Evolutionary conservation across 352 stramenopile species (phyloP), one percentile per base, ranked within the genome.

Genomic region (Aphanomyces cochlioides): DNA sequence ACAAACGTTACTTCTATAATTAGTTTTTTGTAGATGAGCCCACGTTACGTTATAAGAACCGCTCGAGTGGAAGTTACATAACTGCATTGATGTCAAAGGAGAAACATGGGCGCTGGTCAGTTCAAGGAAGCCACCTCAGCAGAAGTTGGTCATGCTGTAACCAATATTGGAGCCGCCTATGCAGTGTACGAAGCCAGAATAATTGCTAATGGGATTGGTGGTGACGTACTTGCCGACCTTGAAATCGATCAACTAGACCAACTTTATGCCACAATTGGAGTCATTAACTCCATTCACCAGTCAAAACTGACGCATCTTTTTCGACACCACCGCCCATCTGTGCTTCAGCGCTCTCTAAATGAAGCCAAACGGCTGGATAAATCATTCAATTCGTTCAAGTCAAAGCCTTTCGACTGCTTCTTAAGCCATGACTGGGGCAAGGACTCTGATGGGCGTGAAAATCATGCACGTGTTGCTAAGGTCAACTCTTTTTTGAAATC

Each of bases 251-350:
- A 69, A 19, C 63, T 69, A 1, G 43, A 41, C 4, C 39, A 43
- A 47, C 50, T 69, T 34, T 69, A 59, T 43, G 15, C 10, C 3
- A 69, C 63, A 6, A 15, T 69, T 38, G 63, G 63, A 19, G 45
- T 69, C 12, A 69, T 47, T 47, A 69, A 69, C 36, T 40, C 63
- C 2, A 69, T 69, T 39, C 63, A 69, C 63, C 41, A 60, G 17
- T 28, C 63, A 0, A 69, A 69, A 37, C 19, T 69, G 6, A 12
- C 34, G 7, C 39, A 37, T 7, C 45, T 69, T 3, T 37, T 58
- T 37, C 15, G 21, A 38, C 7, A 39, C 3, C 63, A 69, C 36
- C 41, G 63, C 12, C 40, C 40, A n/a, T 65, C 50, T 41, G 4
- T 69, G 17, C 50, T 69, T 38, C 10, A 12, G 63, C 41, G 50